Evolutionary conservation across 2,329 filamentous ascomycete species (phyloP).

Genomic region (Capronia americana): DNA sequence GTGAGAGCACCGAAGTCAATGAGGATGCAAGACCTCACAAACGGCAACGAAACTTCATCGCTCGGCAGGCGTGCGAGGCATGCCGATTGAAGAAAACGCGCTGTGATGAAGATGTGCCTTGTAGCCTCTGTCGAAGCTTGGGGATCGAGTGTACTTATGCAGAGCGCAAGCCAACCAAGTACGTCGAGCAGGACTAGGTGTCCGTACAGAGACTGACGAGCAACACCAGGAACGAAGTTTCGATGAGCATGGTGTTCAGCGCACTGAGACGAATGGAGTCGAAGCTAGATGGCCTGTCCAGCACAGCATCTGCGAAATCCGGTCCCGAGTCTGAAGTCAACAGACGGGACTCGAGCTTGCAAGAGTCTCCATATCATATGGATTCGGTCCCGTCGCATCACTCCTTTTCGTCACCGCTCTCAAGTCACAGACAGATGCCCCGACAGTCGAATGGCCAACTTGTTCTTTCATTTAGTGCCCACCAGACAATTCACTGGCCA

Average conservation of each 20-base stretch:
- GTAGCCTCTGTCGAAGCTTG: conserved; percentile 58
- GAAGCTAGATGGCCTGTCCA: conserved; percentile 59
- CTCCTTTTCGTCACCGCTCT: conserved; percentile 43
- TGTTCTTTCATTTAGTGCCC: conserved; percentile 56
- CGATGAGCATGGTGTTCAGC: conserved; percentile 61
- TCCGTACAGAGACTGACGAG: not conserved
- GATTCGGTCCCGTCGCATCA: conserved; percentile 44
- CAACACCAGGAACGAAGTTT: conserved; percentile 57
- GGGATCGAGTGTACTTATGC: conserved; percentile 60
- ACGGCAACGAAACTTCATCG: conserved; percentile 34
- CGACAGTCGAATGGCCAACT: conserved; percentile 4
- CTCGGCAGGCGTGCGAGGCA: conserved; percentile 56
- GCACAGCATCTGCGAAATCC: conserved; percentile 44
- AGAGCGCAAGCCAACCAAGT: conserved; percentile 61
- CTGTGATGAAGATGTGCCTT: conserved; percentile 63
- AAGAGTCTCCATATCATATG: conserved; percentile 43
- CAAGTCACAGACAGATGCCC: conserved; percentile 44
- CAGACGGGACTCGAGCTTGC: conserved; percentile 22
- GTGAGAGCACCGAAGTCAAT: conserved; percentile 13
- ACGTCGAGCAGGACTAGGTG: conserved; percentile 29
- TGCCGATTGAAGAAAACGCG: conserved; percentile 61
- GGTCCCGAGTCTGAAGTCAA: conserved; percentile 26
- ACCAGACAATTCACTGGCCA: conserved; percentile 58
- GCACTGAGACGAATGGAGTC: conserved; percentile 60
- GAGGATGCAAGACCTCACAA: conserved; percentile 28